Percentiles rank a stretch among this genome's conserved stretches.
These are phyloP conservation scores for Eutrema japonicum DNA, from an alignment of 345 rosid species.

Conservation along the genomic window DNA sequence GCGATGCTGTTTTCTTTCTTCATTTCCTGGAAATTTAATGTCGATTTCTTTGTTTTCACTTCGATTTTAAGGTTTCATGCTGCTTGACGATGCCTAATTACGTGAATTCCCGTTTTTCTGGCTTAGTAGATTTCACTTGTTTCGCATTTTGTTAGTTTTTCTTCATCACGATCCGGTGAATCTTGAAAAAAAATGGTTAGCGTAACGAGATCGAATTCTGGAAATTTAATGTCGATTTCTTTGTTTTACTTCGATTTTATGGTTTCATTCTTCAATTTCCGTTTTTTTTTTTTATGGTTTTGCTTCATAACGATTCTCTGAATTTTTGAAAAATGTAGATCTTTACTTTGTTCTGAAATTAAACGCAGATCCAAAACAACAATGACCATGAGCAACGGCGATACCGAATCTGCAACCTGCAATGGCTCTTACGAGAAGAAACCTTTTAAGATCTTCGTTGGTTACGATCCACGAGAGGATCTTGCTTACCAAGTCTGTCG, in stretches of 20 bases:
- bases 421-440: slow-evolving; percentile 45
- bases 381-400: slow-evolving; percentile 50
- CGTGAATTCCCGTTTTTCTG: not conserved
- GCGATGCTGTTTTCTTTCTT: not conserved
- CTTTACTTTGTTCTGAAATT: not conserved
- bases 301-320: not conserved
- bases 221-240: not conserved
- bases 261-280: not conserved
- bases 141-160: not conserved
- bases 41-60: not conserved
- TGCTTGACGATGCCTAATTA: not conserved
- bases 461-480: slow-evolving; percentile 92
- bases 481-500: slow-evolving; percentile 84
- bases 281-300: not conserved
- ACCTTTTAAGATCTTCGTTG: slow-evolving; percentile 82
- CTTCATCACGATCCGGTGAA: not conserved
- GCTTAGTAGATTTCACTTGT: not conserved
- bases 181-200: not conserved
- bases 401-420: slow-evolving; percentile 16
- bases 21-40: not conserved
- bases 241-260: too few relatives aligned
- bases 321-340: not conserved
- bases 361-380: slow-evolving; percentile 25
- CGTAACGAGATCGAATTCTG: not conserved
- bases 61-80: not conserved